A percentile compares a stretch with the other conserved stretches of the same genome.
Conservation (phyloP, 192 early-diverging fungal genomes). For the Linnemannia zychae region DNA sequence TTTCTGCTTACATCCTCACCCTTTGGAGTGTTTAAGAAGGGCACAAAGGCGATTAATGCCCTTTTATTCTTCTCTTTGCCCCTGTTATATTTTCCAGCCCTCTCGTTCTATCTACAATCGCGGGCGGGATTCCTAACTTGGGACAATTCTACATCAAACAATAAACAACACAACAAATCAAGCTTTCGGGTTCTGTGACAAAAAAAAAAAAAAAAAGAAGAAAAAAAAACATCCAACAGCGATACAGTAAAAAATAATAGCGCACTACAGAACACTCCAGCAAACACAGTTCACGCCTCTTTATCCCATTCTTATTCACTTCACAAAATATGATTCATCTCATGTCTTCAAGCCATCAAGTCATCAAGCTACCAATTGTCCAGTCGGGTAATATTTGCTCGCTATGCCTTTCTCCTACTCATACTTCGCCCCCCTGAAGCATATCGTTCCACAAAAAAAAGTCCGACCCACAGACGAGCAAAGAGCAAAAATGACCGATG, state of each 20-base stretch:
- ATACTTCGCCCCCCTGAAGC: no score
- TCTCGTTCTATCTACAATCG: not conserved
- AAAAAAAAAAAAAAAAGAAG: no score
- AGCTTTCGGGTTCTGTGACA: no score
- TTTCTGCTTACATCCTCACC: not conserved
- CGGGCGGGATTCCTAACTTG: not conserved
- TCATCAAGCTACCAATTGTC: not conserved
- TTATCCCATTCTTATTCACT: no score
- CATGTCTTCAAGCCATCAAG: not conserved
- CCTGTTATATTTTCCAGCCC: not conserved
- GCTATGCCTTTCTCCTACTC: no score
- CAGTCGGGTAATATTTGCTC: no score
- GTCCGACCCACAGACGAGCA: not conserved
- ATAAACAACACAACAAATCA: no score
- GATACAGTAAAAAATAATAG: not conserved
- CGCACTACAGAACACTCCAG: not conserved
- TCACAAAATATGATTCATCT: no score
- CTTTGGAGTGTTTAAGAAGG: not conserved
- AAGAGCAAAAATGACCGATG: not conserved
- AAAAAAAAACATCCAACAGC: not conserved
- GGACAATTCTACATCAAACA: not conserved
- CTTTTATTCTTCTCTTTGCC: not conserved
- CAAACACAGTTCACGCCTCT: no score
- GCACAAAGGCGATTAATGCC: slow-evolving; percentile 4
- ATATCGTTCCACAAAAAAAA: no score